These are phyloP conservation scores for Aureobasidium melanogenum DNA, from an alignment of 2,329 filamentous ascomycete genomes.

Conservation along the genomic window DNA sequence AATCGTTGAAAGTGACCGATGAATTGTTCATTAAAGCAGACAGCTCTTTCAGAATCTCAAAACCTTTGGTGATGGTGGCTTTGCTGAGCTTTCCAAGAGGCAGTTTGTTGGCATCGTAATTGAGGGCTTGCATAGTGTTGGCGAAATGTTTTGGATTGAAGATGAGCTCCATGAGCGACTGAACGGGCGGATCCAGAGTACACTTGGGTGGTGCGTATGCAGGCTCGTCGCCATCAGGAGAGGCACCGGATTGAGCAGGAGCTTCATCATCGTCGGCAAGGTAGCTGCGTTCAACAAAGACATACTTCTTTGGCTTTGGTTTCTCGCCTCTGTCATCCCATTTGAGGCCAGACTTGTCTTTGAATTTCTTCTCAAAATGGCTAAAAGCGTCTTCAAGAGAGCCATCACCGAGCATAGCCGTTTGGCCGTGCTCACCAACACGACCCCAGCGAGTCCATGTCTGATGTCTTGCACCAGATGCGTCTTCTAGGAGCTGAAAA, in stretches of 20 bases:
- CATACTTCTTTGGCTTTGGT: slow-evolving; percentile 60
- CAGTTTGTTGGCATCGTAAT: slow-evolving; percentile 67
- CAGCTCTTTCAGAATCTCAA: slow-evolving; percentile 67
- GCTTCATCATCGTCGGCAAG: slow-evolving; percentile 49
- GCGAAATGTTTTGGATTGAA: slow-evolving; percentile 71
- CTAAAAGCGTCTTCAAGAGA: slow-evolving; percentile 31
- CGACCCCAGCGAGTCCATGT: slow-evolving; percentile 77
- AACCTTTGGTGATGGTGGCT: slow-evolving; percentile 64
- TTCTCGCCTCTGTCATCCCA: slow-evolving; percentile 43
- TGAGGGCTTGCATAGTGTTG: slow-evolving; percentile 55
- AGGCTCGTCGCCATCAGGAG: slow-evolving; percentile 14
- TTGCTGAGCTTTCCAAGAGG: slow-evolving; percentile 80
- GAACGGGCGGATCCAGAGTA: slow-evolving; percentile 50
- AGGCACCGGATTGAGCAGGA: slow-evolving; percentile 18
- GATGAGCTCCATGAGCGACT: slow-evolving; percentile 68
- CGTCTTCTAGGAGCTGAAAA: slow-evolving; percentile 28
- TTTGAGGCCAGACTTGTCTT: slow-evolving; percentile 44
- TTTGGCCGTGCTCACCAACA: slow-evolving; percentile 50
- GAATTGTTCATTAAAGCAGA: slow-evolving; percentile 53
- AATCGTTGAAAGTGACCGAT: too few species aligned
- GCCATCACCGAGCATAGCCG: slow-evolving; percentile 31
- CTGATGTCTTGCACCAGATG: slow-evolving; percentile 32
- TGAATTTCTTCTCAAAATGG: slow-evolving; percentile 49
- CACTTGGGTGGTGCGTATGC: slow-evolving; percentile 35
- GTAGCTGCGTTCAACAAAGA: slow-evolving; percentile 72